A percentile compares a stretch with the other conserved stretches of the same genome.
Conservation (phyloP, 2,329 filamentous ascomycete species). For the Cercospora canescens region DNA sequence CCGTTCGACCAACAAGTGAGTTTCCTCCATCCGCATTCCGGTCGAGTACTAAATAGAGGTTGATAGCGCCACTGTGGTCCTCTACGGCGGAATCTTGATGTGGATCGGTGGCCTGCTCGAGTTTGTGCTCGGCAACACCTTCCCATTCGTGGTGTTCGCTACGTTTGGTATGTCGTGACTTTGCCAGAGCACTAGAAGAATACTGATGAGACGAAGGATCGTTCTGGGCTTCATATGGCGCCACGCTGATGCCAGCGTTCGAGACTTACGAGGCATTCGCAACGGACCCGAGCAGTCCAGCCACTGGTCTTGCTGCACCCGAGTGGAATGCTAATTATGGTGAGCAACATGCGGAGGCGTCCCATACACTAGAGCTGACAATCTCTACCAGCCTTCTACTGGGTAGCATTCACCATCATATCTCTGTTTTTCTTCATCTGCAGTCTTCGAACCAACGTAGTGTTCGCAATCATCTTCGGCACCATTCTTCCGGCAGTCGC, state of each 20-base stretch:
- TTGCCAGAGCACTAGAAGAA: no score
- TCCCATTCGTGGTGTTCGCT: constrained; percentile 27
- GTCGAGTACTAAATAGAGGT: background rate
- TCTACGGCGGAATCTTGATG: constrained; percentile 25
- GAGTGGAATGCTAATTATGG: constrained; percentile 21
- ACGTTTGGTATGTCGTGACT: constrained; percentile 17
- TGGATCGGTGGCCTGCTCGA: constrained; percentile 23
- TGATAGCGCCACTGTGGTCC: constrained; percentile 22
- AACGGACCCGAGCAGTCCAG: constrained; percentile 11
- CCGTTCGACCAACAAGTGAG: constrained; percentile 20
- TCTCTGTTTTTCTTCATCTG: constrained; percentile 25
- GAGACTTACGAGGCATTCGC: constrained; percentile 21
- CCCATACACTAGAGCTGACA: background rate
- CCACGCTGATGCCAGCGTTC: constrained; percentile 20
- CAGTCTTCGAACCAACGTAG: constrained; percentile 23
- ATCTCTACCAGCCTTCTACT: constrained; percentile 17
- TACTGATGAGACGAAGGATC: constrained; percentile 15
- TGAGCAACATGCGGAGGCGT: background rate
- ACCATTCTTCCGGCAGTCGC: constrained; percentile 14
- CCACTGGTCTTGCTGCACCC: constrained; percentile 9
- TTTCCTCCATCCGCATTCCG: no score
- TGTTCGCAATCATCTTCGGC: constrained; percentile 22
- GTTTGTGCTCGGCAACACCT: constrained; percentile 26
- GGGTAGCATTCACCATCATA: constrained; percentile 22
- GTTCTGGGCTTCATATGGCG: constrained; percentile 23